Base-by-base conservation (phyloP, 2,329 filamentous ascomycete genomes). In the Diplodia corticola region DNA sequence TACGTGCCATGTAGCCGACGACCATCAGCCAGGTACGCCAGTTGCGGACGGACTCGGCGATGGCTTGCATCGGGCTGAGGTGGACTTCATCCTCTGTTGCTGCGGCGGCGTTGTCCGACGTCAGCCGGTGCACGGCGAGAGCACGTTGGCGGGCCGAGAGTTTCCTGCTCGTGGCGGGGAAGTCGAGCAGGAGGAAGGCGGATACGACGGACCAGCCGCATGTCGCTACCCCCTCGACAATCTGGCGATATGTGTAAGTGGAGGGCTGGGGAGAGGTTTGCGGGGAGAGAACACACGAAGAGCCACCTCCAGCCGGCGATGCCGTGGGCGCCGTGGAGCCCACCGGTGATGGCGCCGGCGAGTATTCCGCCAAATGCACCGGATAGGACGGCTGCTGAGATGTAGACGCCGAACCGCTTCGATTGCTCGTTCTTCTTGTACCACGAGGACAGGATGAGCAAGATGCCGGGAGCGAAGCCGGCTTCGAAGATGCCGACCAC, bases 371-470 rank as follows among this genome's bases (percentile, higher is more conserved):
- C 82, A 67, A 86, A 86, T 1, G 83, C 84, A n/a, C 83, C 83
- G 0, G 79, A 84, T 2, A 85, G 77, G 2, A 87, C 82, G 0
- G 84, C 84, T 1, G 83, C 84, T n/a, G 85, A 84, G 68, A 86
- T 84, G 69, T 86, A 88, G 1, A 88, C 73, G 7, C 80, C 84
- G 51, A 86, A 85, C 2, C 86, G 81, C 60, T 85, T 85, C 0
- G 83, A 82, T 49, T 87, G 81, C 69, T 88, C 86, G 13, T 81
- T 80, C 57, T 81, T 83, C 67, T 84, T 83, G 71, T 88, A 88
- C 85, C 86, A 88, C 0, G 80, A 85, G 0, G 83, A 85, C 6
- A 88, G 78, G 24, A 85, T 80, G 53, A 83, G 80, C 53, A 85
- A 76, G 50, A 86, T 80, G 28, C 85, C 85, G 0, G 85, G 85